Conservation (phyloP, 2,329 filamentous ascomycete species). For the Fusarium begoniae region DNA sequence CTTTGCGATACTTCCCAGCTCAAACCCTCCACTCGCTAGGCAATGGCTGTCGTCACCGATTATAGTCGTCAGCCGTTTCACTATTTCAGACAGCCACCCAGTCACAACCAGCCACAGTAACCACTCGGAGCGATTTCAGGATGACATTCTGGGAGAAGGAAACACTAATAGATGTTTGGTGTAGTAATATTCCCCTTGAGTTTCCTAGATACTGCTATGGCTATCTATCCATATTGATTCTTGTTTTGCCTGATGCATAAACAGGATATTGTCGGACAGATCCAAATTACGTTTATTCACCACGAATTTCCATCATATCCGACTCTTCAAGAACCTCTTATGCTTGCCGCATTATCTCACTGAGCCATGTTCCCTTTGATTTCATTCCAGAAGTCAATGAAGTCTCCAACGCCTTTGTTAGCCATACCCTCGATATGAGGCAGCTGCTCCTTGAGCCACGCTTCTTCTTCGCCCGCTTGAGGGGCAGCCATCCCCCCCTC, state of each 20-base stretch:
- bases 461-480: conserved; percentile 26
- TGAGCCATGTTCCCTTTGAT: background rate
- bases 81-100: background rate
- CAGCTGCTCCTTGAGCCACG: conserved; percentile 20
- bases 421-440: conserved; percentile 26
- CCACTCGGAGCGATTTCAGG: background rate
- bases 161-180: background rate
- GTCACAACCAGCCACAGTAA: background rate
- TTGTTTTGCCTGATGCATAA: background rate
- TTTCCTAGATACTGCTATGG: background rate
- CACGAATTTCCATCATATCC: no score
- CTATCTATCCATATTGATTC: background rate
- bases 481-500: conserved; percentile 34
- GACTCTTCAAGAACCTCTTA: no score
- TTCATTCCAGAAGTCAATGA: conserved; percentile 6
- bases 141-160: background rate
- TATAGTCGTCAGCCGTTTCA: no score
- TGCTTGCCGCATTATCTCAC: background rate
- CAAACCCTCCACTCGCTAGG: no score
- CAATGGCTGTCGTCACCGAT: no score
- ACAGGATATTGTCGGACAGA: no score
- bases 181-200: fast-evolving
- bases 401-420: conserved; percentile 10
- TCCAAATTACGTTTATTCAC: background rate
- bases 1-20: no score